A percentile compares a stretch with the other conserved stretches of the same genome.
Conservation (phyloP, 441 rosid genomes). For the Euphorbia neoarborescens region DNA sequence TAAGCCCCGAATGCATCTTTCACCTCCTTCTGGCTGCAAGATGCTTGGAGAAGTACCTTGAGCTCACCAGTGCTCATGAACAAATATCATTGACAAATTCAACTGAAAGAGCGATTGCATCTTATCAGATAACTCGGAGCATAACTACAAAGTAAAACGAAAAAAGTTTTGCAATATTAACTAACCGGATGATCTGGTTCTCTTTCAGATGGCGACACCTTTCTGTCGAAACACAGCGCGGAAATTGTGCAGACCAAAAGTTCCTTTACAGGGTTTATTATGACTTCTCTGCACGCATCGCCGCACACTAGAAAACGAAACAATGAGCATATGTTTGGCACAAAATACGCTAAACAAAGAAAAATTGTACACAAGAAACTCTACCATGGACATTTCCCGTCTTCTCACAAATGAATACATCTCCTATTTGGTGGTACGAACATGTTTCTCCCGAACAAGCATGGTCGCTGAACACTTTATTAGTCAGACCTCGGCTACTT, state of each 20-base stretch:
- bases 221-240: constrained; percentile 65
- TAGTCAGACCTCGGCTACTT: constrained; percentile 56
- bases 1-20: too few relatives aligned
- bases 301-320: constrained; percentile 56
- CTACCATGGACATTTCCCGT: constrained; percentile 87
- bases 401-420: constrained; percentile 85
- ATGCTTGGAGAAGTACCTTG: too few relatives aligned
- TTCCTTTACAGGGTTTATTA: constrained; percentile 53
- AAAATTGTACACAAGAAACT: neutral
- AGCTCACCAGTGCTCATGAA: too few relatives aligned
- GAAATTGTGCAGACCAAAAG: constrained; percentile 78
- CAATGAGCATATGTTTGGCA: neutral
- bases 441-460: constrained; percentile 77
- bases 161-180: neutral
- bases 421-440: constrained; percentile 69
- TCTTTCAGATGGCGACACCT: constrained; percentile 47
- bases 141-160: neutral
- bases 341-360: neutral
- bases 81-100: too few relatives aligned
- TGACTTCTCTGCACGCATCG: constrained; percentile 74
- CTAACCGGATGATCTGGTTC: constrained; percentile 50
- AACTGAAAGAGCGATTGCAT: too few relatives aligned
- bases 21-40: too few relatives aligned
- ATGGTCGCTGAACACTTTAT: constrained; percentile 49
- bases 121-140: neutral